phyloP scores from a whole-genome alignment of 208 protist genomes.

The Angomonas ambiguus region DNA sequence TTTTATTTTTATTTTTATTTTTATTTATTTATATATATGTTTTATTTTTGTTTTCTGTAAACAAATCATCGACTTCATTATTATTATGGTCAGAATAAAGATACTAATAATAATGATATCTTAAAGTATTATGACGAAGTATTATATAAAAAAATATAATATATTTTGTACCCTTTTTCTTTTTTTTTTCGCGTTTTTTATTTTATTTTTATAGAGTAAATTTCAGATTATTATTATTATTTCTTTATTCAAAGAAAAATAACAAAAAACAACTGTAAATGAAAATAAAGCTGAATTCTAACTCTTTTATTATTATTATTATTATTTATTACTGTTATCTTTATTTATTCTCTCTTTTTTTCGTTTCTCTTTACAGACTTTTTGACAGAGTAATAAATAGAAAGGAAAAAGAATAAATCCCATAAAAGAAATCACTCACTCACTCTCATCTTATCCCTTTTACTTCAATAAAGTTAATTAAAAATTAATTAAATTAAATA shows the following conservation, averaged over 20 bases:
- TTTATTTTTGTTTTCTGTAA: no score
- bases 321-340: background rate
- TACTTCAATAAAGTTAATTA: background rate
- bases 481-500: conserved; percentile 5
- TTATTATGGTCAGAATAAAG: no score
- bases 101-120: no score
- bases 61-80: no score
- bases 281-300: background rate
- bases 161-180: background rate
- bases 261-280: conserved; percentile 2
- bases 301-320: background rate
- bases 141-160: background rate
- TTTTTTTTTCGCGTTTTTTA: background rate
- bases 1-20: conserved; percentile 6
- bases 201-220: background rate
- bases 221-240: conserved; percentile 2
- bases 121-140: background rate
- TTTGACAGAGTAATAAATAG: background rate
- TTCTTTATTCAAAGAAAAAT: background rate
- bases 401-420: background rate
- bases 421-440: background rate
- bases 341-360: conserved; percentile 20
- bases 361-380: conserved; percentile 1
- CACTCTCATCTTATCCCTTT: background rate
- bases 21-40: background rate